Conservation (phyloP, 129 eudicot species). For the Flaveria trinervia region DNA sequence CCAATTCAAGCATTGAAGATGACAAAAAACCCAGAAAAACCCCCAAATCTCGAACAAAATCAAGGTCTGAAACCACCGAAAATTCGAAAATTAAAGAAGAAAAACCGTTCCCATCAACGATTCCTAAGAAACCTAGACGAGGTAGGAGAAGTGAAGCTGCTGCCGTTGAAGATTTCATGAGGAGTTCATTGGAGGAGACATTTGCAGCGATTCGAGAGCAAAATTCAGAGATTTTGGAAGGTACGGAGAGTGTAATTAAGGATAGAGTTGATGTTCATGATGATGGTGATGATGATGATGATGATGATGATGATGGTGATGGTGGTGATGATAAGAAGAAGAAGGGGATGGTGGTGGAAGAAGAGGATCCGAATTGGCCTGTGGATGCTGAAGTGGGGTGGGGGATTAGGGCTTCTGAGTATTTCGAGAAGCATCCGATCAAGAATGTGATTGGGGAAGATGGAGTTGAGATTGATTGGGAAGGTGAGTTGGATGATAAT, state of each 20-base stretch:
- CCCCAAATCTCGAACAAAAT: conserved; percentile 25
- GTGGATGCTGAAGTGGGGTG: conserved; percentile 93
- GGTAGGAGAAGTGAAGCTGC: conserved; percentile 86
- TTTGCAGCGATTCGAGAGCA: conserved; percentile 74
- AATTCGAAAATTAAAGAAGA: conserved; percentile 40
- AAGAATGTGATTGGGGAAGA: conserved; percentile 85
- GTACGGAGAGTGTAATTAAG: conserved; percentile 52
- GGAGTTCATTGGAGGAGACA: conserved; percentile 65
- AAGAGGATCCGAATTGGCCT: conserved; percentile 88
- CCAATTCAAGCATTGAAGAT: conserved; percentile 24
- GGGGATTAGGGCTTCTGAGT: conserved; percentile 96
- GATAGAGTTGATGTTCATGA: conserved; percentile 34
- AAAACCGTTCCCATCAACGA: conserved; percentile 41
- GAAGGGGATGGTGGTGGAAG: conserved; percentile 72
- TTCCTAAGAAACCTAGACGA: conserved; percentile 74
- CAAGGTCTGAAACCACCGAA: conserved; percentile 7
- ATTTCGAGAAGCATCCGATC: conserved; percentile 81
- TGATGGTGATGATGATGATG: conserved; percentile 15
- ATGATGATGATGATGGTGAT: conserved; percentile 18
- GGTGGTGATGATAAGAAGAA: conserved; percentile 24
- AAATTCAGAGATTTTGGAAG: conserved; percentile 55
- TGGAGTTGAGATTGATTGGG: conserved; percentile 95
- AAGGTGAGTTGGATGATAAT: conserved; percentile 86
- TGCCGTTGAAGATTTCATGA: conserved; percentile 83
- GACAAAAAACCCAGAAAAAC: conserved; percentile 26